A percentile compares a stretch with the other conserved stretches of the same genome.
Evolutionary conservation across 768 basidiomycete genomes (phyloP).

Genomic region (Gautieria morchelliformis): DNA sequence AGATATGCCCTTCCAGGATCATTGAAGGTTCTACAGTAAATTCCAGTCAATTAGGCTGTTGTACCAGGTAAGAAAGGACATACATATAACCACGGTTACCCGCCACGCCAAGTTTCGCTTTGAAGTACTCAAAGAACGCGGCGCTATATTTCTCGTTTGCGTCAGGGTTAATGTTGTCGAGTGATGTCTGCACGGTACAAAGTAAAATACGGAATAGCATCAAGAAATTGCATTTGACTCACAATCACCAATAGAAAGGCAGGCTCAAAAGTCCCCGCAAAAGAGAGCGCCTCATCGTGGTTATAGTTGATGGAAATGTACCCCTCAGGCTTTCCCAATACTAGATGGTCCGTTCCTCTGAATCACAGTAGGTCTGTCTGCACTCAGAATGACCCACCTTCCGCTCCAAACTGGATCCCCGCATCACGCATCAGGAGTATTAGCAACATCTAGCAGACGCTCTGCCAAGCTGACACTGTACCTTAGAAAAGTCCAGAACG

Average conservation of each 20-base stretch:
- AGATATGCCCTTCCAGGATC: constrained; percentile 43
- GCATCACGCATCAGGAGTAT: not conserved
- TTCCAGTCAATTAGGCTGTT: not conserved
- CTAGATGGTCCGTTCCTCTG: not conserved
- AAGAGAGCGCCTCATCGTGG: constrained; percentile 52
- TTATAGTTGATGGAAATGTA: constrained; percentile 45
- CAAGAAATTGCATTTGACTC: constrained; percentile 18
- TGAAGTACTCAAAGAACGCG: constrained; percentile 43
- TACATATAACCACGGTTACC: constrained; percentile 56
- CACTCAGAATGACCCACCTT: constrained; percentile 13
- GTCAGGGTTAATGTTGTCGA: constrained; percentile 44
- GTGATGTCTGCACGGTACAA: constrained; percentile 33
- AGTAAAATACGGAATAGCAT: not conserved
- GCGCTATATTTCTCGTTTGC: constrained; percentile 46
- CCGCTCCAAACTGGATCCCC: constrained; percentile 37
- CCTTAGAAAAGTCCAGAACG: constrained; percentile 49
- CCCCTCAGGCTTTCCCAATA: constrained; percentile 43
- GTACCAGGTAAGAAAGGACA: constrained; percentile 7
- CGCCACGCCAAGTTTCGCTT: constrained; percentile 39
- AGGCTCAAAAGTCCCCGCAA: constrained; percentile 55
- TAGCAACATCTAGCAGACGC: not conserved
- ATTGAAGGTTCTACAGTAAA: constrained; percentile 28
- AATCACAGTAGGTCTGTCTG: not conserved
- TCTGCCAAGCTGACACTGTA: constrained; percentile 12
- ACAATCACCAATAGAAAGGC: constrained; percentile 53